Evolutionary conservation across 371 early-diverging fungal species (phyloP).

Genomic region (Mortierella sp.): DNA sequence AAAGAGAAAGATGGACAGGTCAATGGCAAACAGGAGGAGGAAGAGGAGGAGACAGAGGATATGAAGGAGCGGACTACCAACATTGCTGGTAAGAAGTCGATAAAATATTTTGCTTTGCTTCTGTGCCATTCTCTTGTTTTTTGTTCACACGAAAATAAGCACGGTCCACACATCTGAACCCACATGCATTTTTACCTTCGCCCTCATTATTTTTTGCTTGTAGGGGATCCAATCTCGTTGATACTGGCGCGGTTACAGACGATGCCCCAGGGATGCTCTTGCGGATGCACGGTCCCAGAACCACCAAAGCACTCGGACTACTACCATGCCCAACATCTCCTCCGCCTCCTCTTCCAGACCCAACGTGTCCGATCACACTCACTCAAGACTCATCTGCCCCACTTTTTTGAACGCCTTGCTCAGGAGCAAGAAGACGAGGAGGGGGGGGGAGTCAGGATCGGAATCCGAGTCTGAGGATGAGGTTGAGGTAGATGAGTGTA

Average conservation of each 20-base stretch:
- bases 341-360: constrained; percentile 48
- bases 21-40: not conserved
- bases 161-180: not conserved
- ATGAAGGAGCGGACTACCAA: constrained; percentile 37
- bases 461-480: no score
- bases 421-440: not conserved
- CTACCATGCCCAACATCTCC: constrained; percentile 53
- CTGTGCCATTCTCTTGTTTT: not conserved
- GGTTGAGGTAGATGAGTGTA: not conserved
- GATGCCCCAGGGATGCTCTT: constrained; percentile 40
- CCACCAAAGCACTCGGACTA: constrained; percentile 51
- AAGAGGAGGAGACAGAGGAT: constrained; percentile 1
- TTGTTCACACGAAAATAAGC: not conserved
- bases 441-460: not conserved
- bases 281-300: constrained; percentile 48
- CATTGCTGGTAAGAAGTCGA: constrained; percentile 33
- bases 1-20: not conserved
- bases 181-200: not conserved
- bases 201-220: not conserved
- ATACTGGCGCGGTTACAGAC: constrained; percentile 50
- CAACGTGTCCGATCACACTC: constrained; percentile 35
- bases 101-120: not conserved
- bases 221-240: constrained; percentile 46
- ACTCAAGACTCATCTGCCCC: constrained; percentile 20
- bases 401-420: constrained; percentile 33